Evolutionary conservation across 352 stramenopile genomes (phyloP).

Genomic region (Thalassiosira mediterranea): DNA sequence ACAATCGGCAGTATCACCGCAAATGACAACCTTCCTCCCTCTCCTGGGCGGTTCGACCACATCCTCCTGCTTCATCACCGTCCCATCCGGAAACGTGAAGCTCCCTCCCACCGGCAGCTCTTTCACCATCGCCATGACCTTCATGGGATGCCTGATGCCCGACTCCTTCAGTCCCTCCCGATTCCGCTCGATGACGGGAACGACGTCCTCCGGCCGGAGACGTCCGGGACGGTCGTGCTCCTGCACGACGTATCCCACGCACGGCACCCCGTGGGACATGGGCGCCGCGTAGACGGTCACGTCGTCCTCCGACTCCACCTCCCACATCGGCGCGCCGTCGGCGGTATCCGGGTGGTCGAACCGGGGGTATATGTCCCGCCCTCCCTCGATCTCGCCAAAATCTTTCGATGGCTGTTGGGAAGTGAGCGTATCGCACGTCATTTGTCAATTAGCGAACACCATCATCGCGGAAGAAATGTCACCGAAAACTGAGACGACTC

Average conservation of each 20-base stretch:
- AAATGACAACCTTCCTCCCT: conserved; percentile 87
- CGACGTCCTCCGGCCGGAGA: conserved; percentile 78
- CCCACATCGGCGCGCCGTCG: conserved; percentile 75
- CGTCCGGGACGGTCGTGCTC: conserved; percentile 79
- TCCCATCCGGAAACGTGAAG: conserved; percentile 86
- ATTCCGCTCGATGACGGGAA: conserved; percentile 80
- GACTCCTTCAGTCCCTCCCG: conserved; percentile 59
- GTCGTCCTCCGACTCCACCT: conserved; percentile 66
- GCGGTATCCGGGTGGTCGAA: conserved; percentile 71
- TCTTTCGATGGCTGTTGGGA: conserved; percentile 37
- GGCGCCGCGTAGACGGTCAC: conserved; percentile 82
- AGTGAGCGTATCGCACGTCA: too few relatives aligned
- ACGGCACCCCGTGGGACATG: conserved; percentile 87
- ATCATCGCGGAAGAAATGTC: too few relatives aligned
- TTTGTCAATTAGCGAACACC: too few relatives aligned
- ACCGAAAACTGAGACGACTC: too few relatives aligned
- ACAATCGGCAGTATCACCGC: conserved; percentile 87
- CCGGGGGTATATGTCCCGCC: conserved; percentile 72
- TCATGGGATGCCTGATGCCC: conserved; percentile 81
- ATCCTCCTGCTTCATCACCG: conserved; percentile 77
- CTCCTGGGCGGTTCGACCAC: conserved; percentile 70
- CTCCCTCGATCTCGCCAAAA: conserved; percentile 74
- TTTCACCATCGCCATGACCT: conserved; percentile 85
- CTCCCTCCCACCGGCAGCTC: conserved; percentile 68
- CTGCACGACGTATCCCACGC: conserved; percentile 87